Percentiles rank a stretch among this genome's conserved stretches.
These are phyloP conservation scores for Elsinoe arachidis DNA, from an alignment of 2,329 filamentous ascomycete genomes.

Conservation along the genomic window DNA sequence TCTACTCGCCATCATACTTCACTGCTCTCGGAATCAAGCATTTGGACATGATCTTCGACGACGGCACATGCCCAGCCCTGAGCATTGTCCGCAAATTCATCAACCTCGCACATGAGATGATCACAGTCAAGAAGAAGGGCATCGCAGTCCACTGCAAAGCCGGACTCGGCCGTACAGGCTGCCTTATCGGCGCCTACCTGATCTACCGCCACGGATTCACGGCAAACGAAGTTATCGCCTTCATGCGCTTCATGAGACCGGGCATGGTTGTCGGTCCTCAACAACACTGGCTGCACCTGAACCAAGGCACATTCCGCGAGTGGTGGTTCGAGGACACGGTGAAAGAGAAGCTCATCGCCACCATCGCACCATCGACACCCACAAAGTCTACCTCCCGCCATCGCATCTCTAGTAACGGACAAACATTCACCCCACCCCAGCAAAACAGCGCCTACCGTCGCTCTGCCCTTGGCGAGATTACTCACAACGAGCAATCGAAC, in stretches of 20 bases:
- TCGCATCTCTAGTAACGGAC: conserved; percentile 52
- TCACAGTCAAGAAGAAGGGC: conserved; percentile 78
- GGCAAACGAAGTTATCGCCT: conserved; percentile 91
- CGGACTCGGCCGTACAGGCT: conserved; percentile 87
- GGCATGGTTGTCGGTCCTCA: conserved; percentile 98
- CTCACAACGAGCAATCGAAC: conserved; percentile 61
- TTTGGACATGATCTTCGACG: conserved; percentile 98
- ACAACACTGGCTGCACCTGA: conserved; percentile 97
- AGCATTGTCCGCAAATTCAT: conserved; percentile 91
- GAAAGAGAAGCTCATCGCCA: conserved; percentile 68
- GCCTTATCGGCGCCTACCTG: conserved; percentile 91
- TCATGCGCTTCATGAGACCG: conserved; percentile 96
- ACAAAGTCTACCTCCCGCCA: conserved; percentile 41
- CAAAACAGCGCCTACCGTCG: conserved; percentile 56
- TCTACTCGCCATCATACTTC: conserved; percentile 97
- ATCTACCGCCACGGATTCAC: conserved; percentile 98
- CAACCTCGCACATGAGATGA: conserved; percentile 87
- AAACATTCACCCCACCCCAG: conserved; percentile 78
- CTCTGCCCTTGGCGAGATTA: conserved; percentile 87
- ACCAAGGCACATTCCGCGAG: conserved; percentile 94
- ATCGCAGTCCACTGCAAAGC: conserved; percentile 99
- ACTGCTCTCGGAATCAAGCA: conserved; percentile 91
- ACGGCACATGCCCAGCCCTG: conserved; percentile 87
- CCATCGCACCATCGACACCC: conserved; percentile 46
- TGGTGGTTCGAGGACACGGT: conserved; percentile 82